phyloP scores from a whole-genome alignment of 225 moss, liverwort and hornwort species.

The Climacium dendroides region DNA sequence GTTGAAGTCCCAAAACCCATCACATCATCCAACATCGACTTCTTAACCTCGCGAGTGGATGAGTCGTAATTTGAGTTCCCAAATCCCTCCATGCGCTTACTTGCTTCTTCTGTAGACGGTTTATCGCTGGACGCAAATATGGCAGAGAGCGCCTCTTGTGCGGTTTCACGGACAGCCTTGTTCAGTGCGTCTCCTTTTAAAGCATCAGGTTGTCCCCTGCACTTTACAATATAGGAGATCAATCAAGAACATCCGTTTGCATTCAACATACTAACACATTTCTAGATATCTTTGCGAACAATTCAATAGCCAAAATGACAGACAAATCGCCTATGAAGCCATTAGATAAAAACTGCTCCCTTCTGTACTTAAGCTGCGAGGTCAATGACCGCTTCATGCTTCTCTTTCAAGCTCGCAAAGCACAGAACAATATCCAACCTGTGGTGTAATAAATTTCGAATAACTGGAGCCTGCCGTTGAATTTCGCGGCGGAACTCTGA shows the following conservation, averaged over 20 bases:
- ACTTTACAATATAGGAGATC: slow-evolving; percentile 17
- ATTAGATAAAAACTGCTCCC: background rate
- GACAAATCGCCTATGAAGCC: background rate
- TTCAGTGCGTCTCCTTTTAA: slow-evolving; percentile 93
- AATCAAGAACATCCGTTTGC: background rate
- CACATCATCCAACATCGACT: slow-evolving; percentile 72
- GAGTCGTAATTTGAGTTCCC: slow-evolving; percentile 79
- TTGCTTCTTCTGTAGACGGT: slow-evolving; percentile 50
- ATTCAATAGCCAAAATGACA: background rate
- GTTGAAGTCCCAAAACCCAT: slow-evolving; percentile 81
- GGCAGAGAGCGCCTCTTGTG: slow-evolving; percentile 83
- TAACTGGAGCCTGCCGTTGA: slow-evolving; percentile 37
- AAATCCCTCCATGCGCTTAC: slow-evolving; percentile 97
- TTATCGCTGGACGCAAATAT: slow-evolving; percentile 77
- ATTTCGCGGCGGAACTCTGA: slow-evolving; percentile 46
- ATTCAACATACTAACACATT: background rate
- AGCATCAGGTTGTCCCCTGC: slow-evolving; percentile 78
- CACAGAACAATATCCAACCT: slow-evolving; percentile 23
- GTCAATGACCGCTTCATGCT: background rate
- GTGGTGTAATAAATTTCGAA: slow-evolving; percentile 38
- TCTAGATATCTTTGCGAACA: background rate
- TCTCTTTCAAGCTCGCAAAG: background rate
- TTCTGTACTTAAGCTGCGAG: background rate
- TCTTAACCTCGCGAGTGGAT: slow-evolving; percentile 61
- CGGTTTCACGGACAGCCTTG: slow-evolving; percentile 93